Evolutionary conservation across 1,284 basidiomycete species (phyloP), one percentile per base, ranked within the genome.

Genomic region (Marasmius fiardii): DNA sequence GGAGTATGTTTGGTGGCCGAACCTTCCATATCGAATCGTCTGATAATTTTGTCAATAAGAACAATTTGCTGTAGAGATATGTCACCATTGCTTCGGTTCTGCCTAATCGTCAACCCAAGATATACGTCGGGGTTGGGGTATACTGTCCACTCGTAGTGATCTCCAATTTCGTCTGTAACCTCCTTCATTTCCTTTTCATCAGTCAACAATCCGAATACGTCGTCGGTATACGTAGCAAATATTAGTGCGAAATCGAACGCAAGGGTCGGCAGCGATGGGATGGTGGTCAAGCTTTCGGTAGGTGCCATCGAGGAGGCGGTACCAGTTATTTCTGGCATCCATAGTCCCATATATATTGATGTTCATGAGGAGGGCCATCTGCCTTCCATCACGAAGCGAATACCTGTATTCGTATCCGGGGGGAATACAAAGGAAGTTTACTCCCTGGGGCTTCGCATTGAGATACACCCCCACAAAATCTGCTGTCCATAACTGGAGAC

Each of bases 1-100:
- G 65, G 65, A 0, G 64, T 67, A 1, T 55, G 41, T 34, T 58
- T 58, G 0, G 63, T 59, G 26, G 58, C 58, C 33, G 56, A 59
- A 41, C 67, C 56, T 5, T 43, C 3, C 58, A 71, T 63, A 0
- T 64, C 63, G 28, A 61, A 67, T 0, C 52, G 39, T 21, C 63
- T 28, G 1, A 71, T 57, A 2, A 68, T 12, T 12, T 57, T 56
- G 26, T 66, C 62, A 28, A 65, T 57, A 55, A 66, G 70, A 0
- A 59, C 54, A 3, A 31, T 2, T 55, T 71, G 70, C 1, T 66
- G 67, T 0, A 67, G 45, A 2, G 56, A 57, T 11, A 67, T 60
- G 1, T n/a, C n/a, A n/a, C n/a, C n/a, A n/a, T n/a, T 60, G 53
- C 1, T 64, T 48, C 23, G 43, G 18, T 4, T 37, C 20, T 51